These are phyloP conservation scores for Aspergillus felis DNA, from an alignment of 2,329 filamentous ascomycete species.

Conservation along the genomic window DNA sequence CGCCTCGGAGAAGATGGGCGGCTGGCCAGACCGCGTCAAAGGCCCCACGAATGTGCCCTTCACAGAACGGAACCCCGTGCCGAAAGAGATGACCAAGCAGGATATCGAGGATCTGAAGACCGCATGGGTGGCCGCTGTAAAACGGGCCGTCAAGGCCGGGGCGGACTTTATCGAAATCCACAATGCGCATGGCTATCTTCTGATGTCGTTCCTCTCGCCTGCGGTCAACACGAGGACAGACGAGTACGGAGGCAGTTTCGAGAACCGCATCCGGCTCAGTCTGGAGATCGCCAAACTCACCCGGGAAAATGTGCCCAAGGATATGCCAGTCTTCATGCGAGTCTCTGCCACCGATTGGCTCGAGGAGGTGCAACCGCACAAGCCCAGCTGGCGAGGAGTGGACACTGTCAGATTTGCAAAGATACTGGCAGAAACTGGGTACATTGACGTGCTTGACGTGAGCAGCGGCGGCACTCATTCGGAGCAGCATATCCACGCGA, in stretches of 20 bases:
- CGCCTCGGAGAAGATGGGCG: conserved; percentile 50
- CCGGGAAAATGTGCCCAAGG: conserved; percentile 57
- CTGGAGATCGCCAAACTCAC: conserved; percentile 64
- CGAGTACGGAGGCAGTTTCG: conserved; percentile 48
- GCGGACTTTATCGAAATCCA: conserved; percentile 78
- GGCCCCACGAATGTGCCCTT: conserved; percentile 60
- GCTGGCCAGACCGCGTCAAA: conserved; percentile 52
- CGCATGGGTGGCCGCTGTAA: conserved; percentile 56
- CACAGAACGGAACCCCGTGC: conserved; percentile 56
- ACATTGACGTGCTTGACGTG: conserved; percentile 76
- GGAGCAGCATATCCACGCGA: conserved; percentile 36
- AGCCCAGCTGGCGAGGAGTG: conserved; percentile 65
- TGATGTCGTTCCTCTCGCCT: conserved; percentile 66
- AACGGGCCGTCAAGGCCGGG: conserved; percentile 62
- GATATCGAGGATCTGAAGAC: conserved; percentile 65
- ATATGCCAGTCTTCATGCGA: conserved; percentile 68
- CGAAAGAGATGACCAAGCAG: conserved; percentile 62
- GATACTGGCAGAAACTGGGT: conserved; percentile 64
- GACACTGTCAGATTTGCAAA: conserved; percentile 62
- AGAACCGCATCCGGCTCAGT: conserved; percentile 64
- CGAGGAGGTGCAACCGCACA: conserved; percentile 53
- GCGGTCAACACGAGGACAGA: conserved; percentile 65
- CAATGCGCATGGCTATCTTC: conserved; percentile 72
- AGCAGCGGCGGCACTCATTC: conserved; percentile 43
- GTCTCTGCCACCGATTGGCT: conserved; percentile 73